Evolutionary conservation across 768 basidiomycete genomes (phyloP).

Genomic region (Lactifluus pinguis): DNA sequence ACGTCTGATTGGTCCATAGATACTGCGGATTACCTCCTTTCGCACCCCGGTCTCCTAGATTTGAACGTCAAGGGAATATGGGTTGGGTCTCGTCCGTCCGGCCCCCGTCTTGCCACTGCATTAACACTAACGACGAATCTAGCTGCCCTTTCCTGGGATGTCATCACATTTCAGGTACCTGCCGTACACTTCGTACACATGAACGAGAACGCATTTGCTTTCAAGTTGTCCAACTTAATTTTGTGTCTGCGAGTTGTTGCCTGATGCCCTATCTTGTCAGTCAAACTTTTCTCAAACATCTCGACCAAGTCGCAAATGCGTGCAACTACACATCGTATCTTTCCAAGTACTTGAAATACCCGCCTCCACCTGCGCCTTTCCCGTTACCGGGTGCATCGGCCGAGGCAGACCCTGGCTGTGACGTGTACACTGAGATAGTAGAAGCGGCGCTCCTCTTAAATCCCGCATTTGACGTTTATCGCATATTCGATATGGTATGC

Average conservation of each 20-base stretch:
- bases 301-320: conserved; percentile 6
- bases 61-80: conserved; percentile 14
- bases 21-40: conserved; percentile 16
- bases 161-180: neutral
- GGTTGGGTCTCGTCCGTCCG: conserved; percentile 13
- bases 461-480: conserved; percentile 17
- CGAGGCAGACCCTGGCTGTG: conserved; percentile 10
- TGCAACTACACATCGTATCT: conserved; percentile 15
- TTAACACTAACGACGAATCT: neutral
- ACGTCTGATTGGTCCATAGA: conserved; percentile 1
- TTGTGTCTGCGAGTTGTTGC: neutral
- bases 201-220: conserved; percentile 7
- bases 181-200: conserved; percentile 9
- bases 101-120: neutral
- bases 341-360: conserved; percentile 10
- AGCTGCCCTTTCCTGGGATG: neutral
- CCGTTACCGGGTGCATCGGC: conserved; percentile 6
- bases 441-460: conserved; percentile 9
- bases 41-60: conserved; percentile 3
- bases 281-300: conserved; percentile 14
- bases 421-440: neutral
- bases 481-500: conserved; percentile 17
- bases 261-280: conserved; percentile 2
- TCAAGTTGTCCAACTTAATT: conserved; percentile 2
- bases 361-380: conserved; percentile 16